Conservation (phyloP, 768 basidiomycete species). For the Podaxis sp. region DNA sequence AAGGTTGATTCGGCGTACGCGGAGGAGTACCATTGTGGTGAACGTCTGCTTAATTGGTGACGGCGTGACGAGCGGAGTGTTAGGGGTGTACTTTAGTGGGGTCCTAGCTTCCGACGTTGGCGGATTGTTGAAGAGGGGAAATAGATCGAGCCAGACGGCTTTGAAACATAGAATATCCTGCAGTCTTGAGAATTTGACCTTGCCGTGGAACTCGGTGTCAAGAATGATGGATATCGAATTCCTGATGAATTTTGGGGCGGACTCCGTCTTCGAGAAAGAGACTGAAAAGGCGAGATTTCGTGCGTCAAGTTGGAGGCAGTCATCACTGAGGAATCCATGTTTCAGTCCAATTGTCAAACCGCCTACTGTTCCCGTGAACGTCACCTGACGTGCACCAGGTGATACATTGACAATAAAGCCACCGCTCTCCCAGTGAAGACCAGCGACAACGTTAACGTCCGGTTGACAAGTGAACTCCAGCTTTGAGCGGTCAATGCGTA, state of each 20-base stretch:
- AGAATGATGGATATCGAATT: conserved; percentile 71
- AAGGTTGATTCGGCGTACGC: conserved; percentile 70
- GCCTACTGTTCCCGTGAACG: conserved; percentile 77
- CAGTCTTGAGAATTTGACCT: conserved; percentile 78
- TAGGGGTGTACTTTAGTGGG: conserved; percentile 24
- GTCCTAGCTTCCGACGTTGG: conserved; percentile 18
- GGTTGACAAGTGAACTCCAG: conserved; percentile 87
- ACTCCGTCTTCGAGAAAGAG: conserved; percentile 57
- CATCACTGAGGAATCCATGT: conserved; percentile 83
- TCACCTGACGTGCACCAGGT: conserved; percentile 68
- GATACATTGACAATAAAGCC: conserved; percentile 82
- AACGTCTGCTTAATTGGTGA: conserved; percentile 40
- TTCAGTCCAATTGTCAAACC: conserved; percentile 81
- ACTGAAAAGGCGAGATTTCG: conserved; percentile 81
- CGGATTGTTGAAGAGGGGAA: conserved; percentile 66
- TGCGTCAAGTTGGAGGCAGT: conserved; percentile 77
- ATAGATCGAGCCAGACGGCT: conserved; percentile 90
- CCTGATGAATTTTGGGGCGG: conserved; percentile 31
- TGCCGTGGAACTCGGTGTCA: conserved; percentile 84
- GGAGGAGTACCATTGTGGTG: conserved; percentile 63
- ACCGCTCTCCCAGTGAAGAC: conserved; percentile 91
- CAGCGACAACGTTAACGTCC: conserved; percentile 89
- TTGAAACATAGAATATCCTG: conserved; percentile 95
- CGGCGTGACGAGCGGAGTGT: conserved; percentile 17
- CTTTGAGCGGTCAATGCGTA: conserved; percentile 89